Conservation (phyloP, 805 yeast species). For the Kazachstania viticola region DNA sequence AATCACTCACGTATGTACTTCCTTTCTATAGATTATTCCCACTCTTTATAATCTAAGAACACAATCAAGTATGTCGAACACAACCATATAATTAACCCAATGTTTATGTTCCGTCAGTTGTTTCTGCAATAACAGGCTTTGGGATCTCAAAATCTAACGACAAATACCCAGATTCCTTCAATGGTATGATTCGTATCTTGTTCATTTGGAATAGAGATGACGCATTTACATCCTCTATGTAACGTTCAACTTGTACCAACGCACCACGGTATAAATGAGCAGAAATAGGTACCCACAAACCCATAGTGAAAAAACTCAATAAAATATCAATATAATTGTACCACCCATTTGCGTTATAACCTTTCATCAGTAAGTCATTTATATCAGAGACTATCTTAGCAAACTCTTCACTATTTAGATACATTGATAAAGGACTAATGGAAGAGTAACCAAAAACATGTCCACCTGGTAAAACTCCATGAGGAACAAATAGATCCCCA, state of each 20-base stretch:
- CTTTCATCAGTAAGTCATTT: slow-evolving; percentile 32
- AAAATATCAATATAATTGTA: slow-evolving; percentile 31
- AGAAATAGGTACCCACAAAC: slow-evolving; percentile 31
- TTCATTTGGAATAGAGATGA: slow-evolving; percentile 9
- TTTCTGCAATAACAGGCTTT: slow-evolving; percentile 2
- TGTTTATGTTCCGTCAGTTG: too few species aligned
- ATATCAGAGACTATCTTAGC: slow-evolving; percentile 31
- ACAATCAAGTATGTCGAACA: too few species aligned
- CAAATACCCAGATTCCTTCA: slow-evolving; percentile 41
- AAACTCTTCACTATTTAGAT: slow-evolving; percentile 31
- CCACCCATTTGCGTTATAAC: slow-evolving; percentile 30
- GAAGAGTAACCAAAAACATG: slow-evolving; percentile 44
- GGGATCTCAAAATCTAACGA: slow-evolving; percentile 25
- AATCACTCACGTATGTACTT: too few species aligned
- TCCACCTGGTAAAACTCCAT: slow-evolving; percentile 31
- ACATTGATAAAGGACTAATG: slow-evolving; percentile 35
- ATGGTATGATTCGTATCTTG: slow-evolving; percentile 35
- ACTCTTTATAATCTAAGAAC: too few species aligned
- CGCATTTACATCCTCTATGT: slow-evolving; percentile 26
- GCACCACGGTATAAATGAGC: slow-evolving; percentile 11
- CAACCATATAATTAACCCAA: too few species aligned
- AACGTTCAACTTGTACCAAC: slow-evolving; percentile 33
- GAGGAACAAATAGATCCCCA: slow-evolving; percentile 23
- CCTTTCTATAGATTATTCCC: too few species aligned
- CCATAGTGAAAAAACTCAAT: slow-evolving; percentile 31